These are phyloP conservation scores for Pisolithus thermaeus DNA, from an alignment of 1,284 basidiomycete genomes.

Conservation along the genomic window DNA sequence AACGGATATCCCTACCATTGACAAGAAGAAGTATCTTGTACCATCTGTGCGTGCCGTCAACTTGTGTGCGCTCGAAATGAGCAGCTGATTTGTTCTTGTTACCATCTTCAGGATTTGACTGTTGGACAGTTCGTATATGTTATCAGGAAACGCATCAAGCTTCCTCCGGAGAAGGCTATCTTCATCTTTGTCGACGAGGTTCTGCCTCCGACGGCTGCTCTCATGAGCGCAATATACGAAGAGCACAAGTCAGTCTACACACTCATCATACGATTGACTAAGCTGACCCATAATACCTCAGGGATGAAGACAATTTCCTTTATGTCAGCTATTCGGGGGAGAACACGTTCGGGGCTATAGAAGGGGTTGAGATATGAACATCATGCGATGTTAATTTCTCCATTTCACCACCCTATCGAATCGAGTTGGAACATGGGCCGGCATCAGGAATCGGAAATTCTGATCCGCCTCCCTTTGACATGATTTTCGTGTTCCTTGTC, in stretches of 20 bases:
- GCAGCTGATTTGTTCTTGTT: constrained; percentile 16
- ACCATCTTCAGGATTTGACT: constrained; percentile 75
- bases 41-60: constrained; percentile 67
- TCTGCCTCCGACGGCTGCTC: constrained; percentile 93
- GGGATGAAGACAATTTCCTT: constrained; percentile 95
- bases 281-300: constrained; percentile 28
- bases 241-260: constrained; percentile 89
- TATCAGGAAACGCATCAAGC: constrained; percentile 99
- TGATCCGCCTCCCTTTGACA: too few relatives aligned
- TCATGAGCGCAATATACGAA: constrained; percentile 99
- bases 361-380: constrained; percentile 43
- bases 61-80: constrained; percentile 6
- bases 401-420: neutral
- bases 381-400: constrained; percentile 8
- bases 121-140: constrained; percentile 99
- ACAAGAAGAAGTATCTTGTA: constrained; percentile 99
- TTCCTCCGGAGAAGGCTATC: constrained; percentile 98
- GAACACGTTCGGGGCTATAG: constrained; percentile 82
- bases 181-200: constrained; percentile 99
- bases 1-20: constrained; percentile 98
- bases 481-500: neutral
- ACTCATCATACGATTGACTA: constrained; percentile 2
- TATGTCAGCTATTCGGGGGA: constrained; percentile 96
- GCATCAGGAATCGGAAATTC: too few relatives aligned
- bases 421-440: too few relatives aligned